Evolutionary conservation across 2,329 filamentous ascomycete genomes (phyloP).

Genomic region (Tolypocladium inflatum): DNA sequence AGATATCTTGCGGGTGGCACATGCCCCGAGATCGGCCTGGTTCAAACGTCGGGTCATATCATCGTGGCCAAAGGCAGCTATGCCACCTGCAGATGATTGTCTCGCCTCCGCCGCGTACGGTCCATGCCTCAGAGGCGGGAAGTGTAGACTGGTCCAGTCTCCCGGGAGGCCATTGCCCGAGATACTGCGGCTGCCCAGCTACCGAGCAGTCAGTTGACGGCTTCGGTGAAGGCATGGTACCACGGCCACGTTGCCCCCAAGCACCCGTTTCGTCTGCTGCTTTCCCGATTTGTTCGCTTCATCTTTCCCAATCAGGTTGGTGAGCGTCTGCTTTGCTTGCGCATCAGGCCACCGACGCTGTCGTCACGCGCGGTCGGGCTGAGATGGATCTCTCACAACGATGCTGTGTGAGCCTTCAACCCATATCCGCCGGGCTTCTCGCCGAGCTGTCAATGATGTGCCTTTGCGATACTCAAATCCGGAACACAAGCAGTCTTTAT

Average conservation of each 20-base stretch:
- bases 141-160: background rate
- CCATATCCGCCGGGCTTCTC: background rate
- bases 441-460: background rate
- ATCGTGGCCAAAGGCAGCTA: background rate
- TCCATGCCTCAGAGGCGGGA: background rate
- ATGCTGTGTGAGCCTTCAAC: background rate
- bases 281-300: conserved; percentile 30
- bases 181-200: background rate
- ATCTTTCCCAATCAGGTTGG: conserved; percentile 17
- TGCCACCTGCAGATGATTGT: background rate
- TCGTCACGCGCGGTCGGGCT: background rate
- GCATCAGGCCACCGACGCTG: conserved; percentile 2
- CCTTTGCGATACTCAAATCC: background rate
- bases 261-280: background rate
- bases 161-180: background rate
- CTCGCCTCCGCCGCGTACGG: background rate
- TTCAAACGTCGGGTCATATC: background rate
- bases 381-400: background rate
- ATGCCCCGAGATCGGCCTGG: background rate
- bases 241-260: background rate
- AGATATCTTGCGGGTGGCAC: background rate
- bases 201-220: background rate
- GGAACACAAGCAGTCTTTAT: background rate
- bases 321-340: background rate
- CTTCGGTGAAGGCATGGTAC: background rate